phyloP scores from a whole-genome alignment of 2,329 filamentous ascomycete genomes.

The Karstenula rhodostoma region DNA sequence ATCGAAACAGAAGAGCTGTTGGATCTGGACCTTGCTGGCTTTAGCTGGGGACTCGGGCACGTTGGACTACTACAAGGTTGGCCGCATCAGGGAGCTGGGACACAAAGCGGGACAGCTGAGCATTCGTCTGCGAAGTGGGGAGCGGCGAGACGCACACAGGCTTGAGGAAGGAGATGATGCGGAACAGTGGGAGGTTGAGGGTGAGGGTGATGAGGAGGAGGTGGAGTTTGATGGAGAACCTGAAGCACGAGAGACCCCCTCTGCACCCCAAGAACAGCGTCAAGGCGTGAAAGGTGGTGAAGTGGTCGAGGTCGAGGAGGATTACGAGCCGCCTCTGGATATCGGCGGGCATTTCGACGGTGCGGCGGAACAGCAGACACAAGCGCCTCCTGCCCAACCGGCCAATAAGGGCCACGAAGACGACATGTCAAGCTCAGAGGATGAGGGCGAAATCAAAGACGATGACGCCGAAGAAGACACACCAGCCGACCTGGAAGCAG shows the following conservation, averaged over 20 bases:
- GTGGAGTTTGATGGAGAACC: not conserved
- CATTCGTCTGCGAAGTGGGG: slow-evolving; percentile 36
- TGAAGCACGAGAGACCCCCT: not conserved
- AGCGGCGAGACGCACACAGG: not conserved
- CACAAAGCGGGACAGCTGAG: slow-evolving; percentile 74
- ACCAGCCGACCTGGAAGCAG: slow-evolving; percentile 56
- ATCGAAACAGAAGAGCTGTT: slow-evolving; percentile 74
- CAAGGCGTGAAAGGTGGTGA: not conserved
- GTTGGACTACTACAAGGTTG: slow-evolving; percentile 77
- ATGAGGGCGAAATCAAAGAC: slow-evolving; percentile 23
- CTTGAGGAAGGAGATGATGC: slow-evolving; percentile 11
- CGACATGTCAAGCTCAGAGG: slow-evolving; percentile 31
- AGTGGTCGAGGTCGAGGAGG: not conserved
- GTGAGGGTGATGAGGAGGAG: slow-evolving; percentile 12
- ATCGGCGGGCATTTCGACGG: not conserved
- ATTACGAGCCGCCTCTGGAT: not conserved
- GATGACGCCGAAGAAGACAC: slow-evolving; percentile 25
- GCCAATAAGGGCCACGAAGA: slow-evolving; percentile 21
- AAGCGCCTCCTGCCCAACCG: not conserved
- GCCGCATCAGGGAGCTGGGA: slow-evolving; percentile 78
- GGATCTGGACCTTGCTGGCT: slow-evolving; percentile 86
- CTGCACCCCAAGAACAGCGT: not conserved
- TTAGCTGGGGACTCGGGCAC: slow-evolving; percentile 77
- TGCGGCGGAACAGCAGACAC: not conserved
- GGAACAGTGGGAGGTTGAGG: slow-evolving; percentile 9